Percentiles rank a stretch among this genome's conserved stretches.
These are phyloP conservation scores for Parmales sp. DNA, from an alignment of 108 stramenopile genomes.

Conservation along the genomic window DNA sequence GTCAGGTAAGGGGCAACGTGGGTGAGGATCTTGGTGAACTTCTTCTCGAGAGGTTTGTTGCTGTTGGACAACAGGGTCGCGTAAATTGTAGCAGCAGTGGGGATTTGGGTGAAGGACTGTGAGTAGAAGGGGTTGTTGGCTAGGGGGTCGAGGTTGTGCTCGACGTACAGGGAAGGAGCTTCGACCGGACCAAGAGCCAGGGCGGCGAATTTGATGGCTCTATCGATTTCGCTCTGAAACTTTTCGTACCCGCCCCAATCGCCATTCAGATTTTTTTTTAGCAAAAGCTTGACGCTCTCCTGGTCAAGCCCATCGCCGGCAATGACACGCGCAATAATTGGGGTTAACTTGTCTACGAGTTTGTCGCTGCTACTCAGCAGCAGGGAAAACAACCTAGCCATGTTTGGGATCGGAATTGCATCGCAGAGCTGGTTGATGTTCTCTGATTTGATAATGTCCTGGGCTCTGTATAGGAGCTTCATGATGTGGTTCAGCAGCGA, in stretches of 20 bases:
- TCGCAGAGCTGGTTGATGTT: conserved; percentile 62
- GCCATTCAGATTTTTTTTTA: not conserved
- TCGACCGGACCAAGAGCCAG: conserved; percentile 49
- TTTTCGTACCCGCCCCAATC: conserved; percentile 59
- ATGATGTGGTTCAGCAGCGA: not conserved
- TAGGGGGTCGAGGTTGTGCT: conserved; percentile 55
- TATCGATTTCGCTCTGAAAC: conserved; percentile 70
- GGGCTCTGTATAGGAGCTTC: conserved; percentile 56
- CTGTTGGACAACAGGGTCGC: conserved; percentile 53
- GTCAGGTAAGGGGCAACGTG: conserved; percentile 66
- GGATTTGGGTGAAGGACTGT: conserved; percentile 45
- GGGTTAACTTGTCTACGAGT: conserved; percentile 55
- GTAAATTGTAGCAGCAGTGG: conserved; percentile 60
- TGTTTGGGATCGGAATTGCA: conserved; percentile 55
- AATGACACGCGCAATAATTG: conserved; percentile 54
- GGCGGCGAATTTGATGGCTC: conserved; percentile 56
- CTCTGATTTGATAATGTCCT: conserved; percentile 71
- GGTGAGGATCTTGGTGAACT: conserved; percentile 55
- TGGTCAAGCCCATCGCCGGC: no score
- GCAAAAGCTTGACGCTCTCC: not conserved
- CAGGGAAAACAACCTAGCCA: conserved; percentile 62
- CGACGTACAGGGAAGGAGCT: conserved; percentile 48
- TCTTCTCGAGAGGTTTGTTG: conserved; percentile 54
- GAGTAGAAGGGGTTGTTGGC: conserved; percentile 39
- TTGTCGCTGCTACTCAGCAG: conserved; percentile 56